phyloP scores from a whole-genome alignment of 1,284 basidiomycete species.

The Phlebopus sp. region DNA sequence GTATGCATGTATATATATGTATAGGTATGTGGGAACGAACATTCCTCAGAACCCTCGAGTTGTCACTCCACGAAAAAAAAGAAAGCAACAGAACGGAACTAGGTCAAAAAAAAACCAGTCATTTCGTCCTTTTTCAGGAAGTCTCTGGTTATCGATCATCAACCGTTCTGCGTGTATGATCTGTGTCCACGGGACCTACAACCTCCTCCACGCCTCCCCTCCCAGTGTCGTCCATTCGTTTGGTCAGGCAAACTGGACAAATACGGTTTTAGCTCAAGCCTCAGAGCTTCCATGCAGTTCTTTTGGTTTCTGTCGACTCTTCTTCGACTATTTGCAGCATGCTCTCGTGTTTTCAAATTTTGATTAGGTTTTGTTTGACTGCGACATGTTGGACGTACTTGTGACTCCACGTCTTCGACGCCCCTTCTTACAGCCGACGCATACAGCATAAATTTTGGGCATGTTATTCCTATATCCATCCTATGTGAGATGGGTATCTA shows the following conservation, averaged over 20 bases:
- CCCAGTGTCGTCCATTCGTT: neutral
- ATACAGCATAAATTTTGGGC: neutral
- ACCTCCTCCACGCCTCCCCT: neutral
- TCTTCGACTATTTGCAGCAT: neutral
- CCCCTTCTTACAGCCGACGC: too few relatives aligned
- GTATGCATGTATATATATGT: neutral
- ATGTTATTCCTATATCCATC: conserved; percentile 7
- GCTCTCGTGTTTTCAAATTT: neutral
- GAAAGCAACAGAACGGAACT: too few relatives aligned
- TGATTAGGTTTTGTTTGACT: neutral
- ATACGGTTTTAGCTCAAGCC: too few relatives aligned
- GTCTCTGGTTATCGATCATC: conserved; percentile 1
- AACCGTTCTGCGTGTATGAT: neutral
- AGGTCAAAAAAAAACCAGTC: too few relatives aligned
- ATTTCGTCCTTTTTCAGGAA: neutral
- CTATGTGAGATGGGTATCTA: conserved; percentile 5
- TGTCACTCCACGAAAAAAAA: neutral
- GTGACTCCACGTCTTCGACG: neutral
- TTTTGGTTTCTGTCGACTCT: neutral
- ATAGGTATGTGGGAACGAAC: neutral
- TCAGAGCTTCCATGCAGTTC: neutral
- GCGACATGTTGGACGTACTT: neutral
- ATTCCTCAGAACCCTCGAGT: neutral
- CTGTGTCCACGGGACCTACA: neutral
- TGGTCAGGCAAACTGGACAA: too few relatives aligned